phyloP scores from a whole-genome alignment of 345 rosid genomes.

The Cardamine occulta region DNA sequence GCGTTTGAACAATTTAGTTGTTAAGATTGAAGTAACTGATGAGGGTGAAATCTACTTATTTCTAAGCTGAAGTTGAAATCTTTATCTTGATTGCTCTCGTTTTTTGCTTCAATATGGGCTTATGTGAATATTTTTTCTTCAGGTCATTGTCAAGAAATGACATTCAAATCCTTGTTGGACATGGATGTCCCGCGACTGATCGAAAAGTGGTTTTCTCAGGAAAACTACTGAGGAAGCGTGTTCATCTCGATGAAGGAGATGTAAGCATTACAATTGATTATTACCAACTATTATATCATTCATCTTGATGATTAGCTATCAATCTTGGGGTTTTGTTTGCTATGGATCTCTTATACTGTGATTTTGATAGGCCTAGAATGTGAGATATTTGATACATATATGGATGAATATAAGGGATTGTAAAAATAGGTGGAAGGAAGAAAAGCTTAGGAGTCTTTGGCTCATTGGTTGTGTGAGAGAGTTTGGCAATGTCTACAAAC shows the following conservation, averaged over 20 bases:
- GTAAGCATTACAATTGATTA: slow-evolving; percentile 49
- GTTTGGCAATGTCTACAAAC: background rate
- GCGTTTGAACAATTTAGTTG: background rate
- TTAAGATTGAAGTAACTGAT: background rate
- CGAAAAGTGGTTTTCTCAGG: slow-evolving; percentile 88
- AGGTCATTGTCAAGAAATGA: slow-evolving; percentile 87
- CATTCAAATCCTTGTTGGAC: slow-evolving; percentile 82
- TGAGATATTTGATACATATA: background rate
- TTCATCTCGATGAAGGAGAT: slow-evolving; percentile 98
- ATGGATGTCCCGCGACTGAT: slow-evolving; percentile 91
- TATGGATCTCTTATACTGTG: slow-evolving; percentile 2
- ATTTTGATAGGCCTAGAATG: background rate
- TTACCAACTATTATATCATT: background rate
- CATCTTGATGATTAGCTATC: background rate
- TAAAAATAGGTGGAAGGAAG: background rate
- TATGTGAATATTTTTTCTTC: slow-evolving; percentile 35
- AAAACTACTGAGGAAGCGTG: slow-evolving; percentile 84
- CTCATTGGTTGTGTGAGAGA: slow-evolving; percentile 3
- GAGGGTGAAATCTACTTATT: background rate
- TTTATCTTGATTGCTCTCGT: background rate
- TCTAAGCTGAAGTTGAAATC: background rate
- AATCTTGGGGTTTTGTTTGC: background rate
- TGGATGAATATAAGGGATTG: background rate
- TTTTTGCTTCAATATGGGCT: slow-evolving; percentile 26
- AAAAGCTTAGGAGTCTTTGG: background rate